Evolutionary conservation across 2,329 filamentous ascomycete genomes (phyloP), one percentile per base, ranked within the genome.

Genomic region (Microdochium bolleyi): DNA sequence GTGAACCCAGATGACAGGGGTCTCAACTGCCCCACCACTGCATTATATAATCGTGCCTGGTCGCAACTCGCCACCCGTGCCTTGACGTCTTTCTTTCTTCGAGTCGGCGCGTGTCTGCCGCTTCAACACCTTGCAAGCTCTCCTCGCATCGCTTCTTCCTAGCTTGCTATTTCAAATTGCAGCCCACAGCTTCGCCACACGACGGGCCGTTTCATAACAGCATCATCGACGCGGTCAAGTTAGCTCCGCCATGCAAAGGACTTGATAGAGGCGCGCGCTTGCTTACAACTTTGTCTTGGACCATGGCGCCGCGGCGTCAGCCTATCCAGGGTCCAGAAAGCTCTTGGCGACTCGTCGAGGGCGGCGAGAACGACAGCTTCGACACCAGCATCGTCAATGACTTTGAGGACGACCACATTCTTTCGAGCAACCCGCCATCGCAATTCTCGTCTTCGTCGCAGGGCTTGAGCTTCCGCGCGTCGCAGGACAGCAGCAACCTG

Each of bases 331-430:
- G 14, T 10, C 41, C 41, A 16, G 77, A 79, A 56, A 74, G 75
- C 57, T 83, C 79, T 21, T 83, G 80, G 80, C 79, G 80, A 58
- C 73, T 83, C 67, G 78, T 83, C 13, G 80, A 83, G 54, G 78
- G 76, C 52, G 69, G 73, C 61, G 79, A 82, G 53, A 75, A 82
- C 62, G 79, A 83, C 61, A 82, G 78, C 60, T 83, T 83, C 62
- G 79, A 81, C 58, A 80, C 78, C 5, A 74, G 75, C 10, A 70
- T 81, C 52, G 65, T 81, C 16, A 73, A 75, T 8, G 71, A 73
- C 32, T 63, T 75, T 27, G 65, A 65, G 34, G 68, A 70, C 48
- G 73, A 75, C 46, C 68, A 73, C 49, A 65, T 71, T 3, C 44
- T 49, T 9, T 24, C 57, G 66, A 73, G 72, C 48, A 73, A 72